Base-by-base conservation (phyloP, 305 asterid species). In the Petunia hybrid region DNA sequence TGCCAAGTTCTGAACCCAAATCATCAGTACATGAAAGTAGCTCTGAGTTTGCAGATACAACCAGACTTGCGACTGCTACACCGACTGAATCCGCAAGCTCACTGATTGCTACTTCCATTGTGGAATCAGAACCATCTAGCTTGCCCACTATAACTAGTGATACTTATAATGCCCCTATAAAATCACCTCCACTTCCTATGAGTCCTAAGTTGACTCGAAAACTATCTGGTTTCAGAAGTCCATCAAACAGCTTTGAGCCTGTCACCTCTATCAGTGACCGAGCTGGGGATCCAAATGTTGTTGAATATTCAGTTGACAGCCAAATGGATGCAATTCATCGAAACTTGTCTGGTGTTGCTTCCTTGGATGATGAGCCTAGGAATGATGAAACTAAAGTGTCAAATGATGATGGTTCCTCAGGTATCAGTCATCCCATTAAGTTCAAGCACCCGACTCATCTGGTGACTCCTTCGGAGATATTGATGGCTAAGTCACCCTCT, bases 401-500 rank as follows among this genome's bases (percentile, higher is more conserved):
- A 53, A 3, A 10, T 12, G 59, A 53, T 53, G 12, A 65, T 85
- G 83, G 85, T 56, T 82, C 97, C 53, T 74, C 86, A 36, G 84
- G 89, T 76, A 85, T 84, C 66, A 87, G 82, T 75, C 86, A 87
- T 82, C 87, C 88, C 14, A 73, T 88, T 56, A 92, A 93, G 84
- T 93, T 92, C 87, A 92, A 89, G 90, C 97, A 91, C 88, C 97
- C 99, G 51, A 95, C 99, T 76, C 99, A 95, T 88, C 86, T 95
- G 85, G 97, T 95, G 42, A 95, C 98, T 82, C 97, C 99, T 88
- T 86, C 95, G 42, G 97, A 95, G 88, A 89, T 93, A 87, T 87
- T 92, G 90, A 92, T 91, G 97, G 92, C 93, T 79, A 91, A 65
- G 70, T 89, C 75, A 78, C 84, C 97, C 42, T 87, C 97, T n/a